phyloP scores from a whole-genome alignment of 306 rosid species.

The Rosa lucieae region DNA sequence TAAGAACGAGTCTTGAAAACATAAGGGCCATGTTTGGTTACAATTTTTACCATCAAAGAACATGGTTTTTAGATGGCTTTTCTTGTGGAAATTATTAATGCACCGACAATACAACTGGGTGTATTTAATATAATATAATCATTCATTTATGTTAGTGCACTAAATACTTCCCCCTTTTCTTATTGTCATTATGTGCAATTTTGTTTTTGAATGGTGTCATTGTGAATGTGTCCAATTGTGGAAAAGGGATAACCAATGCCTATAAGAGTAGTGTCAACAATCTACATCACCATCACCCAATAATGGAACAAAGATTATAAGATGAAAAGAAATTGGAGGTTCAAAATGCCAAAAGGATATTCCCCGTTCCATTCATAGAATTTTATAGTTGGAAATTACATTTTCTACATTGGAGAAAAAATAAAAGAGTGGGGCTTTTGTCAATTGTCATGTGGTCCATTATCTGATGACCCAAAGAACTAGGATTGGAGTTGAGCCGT shows the following conservation, averaged over 20 bases:
- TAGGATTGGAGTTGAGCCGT: neutral
- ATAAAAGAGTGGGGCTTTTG: neutral
- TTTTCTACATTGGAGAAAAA: neutral
- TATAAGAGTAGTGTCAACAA: neutral
- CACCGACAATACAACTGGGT: no score
- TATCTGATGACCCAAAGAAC: neutral
- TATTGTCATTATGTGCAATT: neutral
- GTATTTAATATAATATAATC: no score
- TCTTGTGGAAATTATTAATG: no score
- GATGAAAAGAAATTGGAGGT: neutral
- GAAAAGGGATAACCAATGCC: neutral
- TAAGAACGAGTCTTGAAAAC: neutral
- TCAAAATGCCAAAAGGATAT: conserved; percentile 29
- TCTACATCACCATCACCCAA: conserved; percentile 25
- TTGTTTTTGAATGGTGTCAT: no score
- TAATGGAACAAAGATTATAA: neutral
- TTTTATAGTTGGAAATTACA: neutral
- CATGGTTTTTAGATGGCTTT: neutral
- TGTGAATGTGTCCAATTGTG: no score
- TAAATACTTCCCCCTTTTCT: neutral
- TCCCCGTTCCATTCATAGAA: neutral
- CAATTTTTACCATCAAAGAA: neutral
- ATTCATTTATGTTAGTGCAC: no score
- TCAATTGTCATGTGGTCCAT: neutral
- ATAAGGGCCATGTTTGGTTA: neutral